Evolutionary conservation across 148 eudicot species (phyloP).

Genomic region (Spergularia bocconei): DNA sequence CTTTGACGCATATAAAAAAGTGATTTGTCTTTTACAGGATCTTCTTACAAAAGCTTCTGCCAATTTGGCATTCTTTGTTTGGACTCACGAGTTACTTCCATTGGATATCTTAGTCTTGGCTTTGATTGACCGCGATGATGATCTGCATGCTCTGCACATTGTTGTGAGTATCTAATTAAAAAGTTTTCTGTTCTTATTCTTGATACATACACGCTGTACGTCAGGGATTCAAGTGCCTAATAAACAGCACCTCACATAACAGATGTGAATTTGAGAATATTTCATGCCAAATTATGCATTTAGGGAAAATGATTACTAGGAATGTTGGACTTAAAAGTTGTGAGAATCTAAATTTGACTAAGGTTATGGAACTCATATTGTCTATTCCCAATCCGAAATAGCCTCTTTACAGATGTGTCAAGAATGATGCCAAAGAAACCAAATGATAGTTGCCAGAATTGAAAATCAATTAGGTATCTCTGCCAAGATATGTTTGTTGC

Average conservation of each 20-base stretch:
- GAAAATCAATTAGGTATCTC: background rate
- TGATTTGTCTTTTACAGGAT: slow-evolving; percentile 53
- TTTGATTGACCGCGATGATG: slow-evolving; percentile 97
- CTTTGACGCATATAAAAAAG: too few species aligned
- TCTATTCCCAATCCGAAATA: background rate
- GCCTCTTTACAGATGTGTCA: background rate
- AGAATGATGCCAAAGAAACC: background rate
- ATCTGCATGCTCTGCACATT: slow-evolving; percentile 85
- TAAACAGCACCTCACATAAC: background rate
- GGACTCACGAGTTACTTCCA: slow-evolving; percentile 93
- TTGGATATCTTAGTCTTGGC: slow-evolving; percentile 92
- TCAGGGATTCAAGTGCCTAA: background rate
- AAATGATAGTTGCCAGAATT: background rate
- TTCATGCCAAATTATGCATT: background rate
- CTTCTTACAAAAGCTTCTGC: slow-evolving; percentile 76
- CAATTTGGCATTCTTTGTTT: slow-evolving; percentile 75
- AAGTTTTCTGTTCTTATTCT: background rate
- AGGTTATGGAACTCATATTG: too few species aligned
- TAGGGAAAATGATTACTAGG: too few species aligned
- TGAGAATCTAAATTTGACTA: background rate
- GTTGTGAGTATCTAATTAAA: slow-evolving; percentile 48
- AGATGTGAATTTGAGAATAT: background rate
- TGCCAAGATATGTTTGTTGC: background rate
- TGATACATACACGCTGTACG: background rate
- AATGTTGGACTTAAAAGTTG: too few species aligned